Conservation (phyloP, 768 basidiomycete genomes). For the Leccinum uliginosum region DNA sequence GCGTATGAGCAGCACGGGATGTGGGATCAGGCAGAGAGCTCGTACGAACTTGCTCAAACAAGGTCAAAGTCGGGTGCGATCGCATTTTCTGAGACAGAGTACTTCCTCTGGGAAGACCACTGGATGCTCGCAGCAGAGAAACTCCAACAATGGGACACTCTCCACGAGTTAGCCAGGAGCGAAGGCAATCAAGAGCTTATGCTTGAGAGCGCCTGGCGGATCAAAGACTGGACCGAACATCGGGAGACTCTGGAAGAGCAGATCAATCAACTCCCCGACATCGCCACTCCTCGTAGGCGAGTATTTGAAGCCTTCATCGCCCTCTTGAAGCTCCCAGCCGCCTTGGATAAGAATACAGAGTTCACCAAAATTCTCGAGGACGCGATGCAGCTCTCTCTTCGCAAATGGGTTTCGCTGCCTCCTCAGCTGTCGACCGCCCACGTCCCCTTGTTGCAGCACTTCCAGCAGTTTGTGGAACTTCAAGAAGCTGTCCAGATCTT, state of each 20-base stretch:
- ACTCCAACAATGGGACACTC: constrained; percentile 94
- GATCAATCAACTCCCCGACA: constrained; percentile 75
- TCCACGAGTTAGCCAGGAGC: constrained; percentile 83
- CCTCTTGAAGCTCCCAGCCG: constrained; percentile 77
- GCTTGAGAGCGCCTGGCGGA: constrained; percentile 94
- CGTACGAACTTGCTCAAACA: constrained; percentile 88
- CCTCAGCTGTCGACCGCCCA: constrained; percentile 86
- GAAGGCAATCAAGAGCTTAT: constrained; percentile 91
- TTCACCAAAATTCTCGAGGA: constrained; percentile 90
- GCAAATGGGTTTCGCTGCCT: constrained; percentile 94
- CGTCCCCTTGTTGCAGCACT: constrained; percentile 91
- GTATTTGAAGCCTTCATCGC: constrained; percentile 97
- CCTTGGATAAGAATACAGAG: constrained; percentile 79
- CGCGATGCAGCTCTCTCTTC: constrained; percentile 91
- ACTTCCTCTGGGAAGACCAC: constrained; percentile 98
- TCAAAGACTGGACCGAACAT: constrained; percentile 86
- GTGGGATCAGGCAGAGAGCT: constrained; percentile 88
- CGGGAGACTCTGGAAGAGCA: constrained; percentile 75
- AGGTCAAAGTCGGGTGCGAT: constrained; percentile 77
- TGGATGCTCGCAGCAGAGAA: constrained; percentile 97
- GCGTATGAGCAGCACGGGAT: constrained; percentile 95
- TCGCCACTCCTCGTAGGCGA: constrained; percentile 89
- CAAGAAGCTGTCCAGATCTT: constrained; percentile 96
- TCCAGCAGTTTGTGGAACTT: constrained; percentile 98
- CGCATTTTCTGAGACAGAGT: constrained; percentile 92